Base-by-base conservation (phyloP, 495 filamentous ascomycete genomes). In the Tricharina praecox region DNA sequence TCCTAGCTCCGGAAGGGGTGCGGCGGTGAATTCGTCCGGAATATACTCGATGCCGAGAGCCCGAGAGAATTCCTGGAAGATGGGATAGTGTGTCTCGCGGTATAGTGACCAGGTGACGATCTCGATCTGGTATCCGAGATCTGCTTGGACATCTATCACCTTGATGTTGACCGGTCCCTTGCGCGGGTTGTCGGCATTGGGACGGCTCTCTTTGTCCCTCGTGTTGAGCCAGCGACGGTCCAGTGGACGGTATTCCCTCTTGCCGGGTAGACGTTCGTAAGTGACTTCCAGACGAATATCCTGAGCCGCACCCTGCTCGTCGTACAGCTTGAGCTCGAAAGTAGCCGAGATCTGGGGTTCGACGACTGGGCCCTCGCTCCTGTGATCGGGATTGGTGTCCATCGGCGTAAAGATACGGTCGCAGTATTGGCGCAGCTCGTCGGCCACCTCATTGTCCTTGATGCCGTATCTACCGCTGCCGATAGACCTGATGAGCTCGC, bases 41-140 rank as follows among this genome's bases (percentile, higher is more conserved):
- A 59, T 59, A 11, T 59, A 51, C 35, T 61, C 58, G 32, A 61
- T 47, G 0, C 53, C 32, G 7, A 60, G 23, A 26, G 23, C 50
- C 23, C 42, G 38, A 11, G 61, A 28, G 21, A 61, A 61, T 13
- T 57, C 48, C 10, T 40, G 35, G 53, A 61, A 61, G 13, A 54
- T 58, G 1, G 58, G 45, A 32, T 58, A 61, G 13, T 54, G 49
- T 9, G 32, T 39, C 3, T 57, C 50, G 5, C 26, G 25, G n/a
- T 42, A 49, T n/a, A 50, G 19, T n/a, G 36, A 19, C 37, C 49
- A 54, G 1, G 53, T 50, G 1, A 35, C 36, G 20, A 61, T 47
- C 23, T 61, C 58, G 3, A 61, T n/a, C 30, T 61, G 58, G 55
- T 53, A 61, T 2, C 48, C 58, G 5, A 61, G 43, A 16, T 61